Percentiles rank a stretch among this genome's conserved stretches.
Conservation (phyloP, 2,329 filamentous ascomycete species). For the Venturia nashicola region DNA sequence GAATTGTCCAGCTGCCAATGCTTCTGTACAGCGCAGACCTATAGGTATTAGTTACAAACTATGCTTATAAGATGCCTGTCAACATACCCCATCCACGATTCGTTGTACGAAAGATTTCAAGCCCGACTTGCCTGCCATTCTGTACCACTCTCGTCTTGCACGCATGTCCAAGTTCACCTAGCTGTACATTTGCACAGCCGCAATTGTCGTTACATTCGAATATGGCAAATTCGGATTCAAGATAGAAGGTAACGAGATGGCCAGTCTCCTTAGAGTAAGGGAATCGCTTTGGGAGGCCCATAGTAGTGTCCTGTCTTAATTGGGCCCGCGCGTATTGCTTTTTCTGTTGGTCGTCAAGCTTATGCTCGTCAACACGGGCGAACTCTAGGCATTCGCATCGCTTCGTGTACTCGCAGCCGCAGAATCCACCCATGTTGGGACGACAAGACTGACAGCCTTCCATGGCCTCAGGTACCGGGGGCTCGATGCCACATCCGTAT, state of each 20-base stretch:
- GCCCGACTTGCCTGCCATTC: constrained; percentile 53
- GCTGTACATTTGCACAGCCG: constrained; percentile 34
- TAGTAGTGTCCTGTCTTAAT: constrained; percentile 16
- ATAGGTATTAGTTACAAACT: background rate
- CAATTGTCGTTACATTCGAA: constrained; percentile 73
- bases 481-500: constrained; percentile 46
- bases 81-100: constrained; percentile 64
- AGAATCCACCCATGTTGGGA: constrained; percentile 37
- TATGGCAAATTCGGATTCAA: constrained; percentile 39
- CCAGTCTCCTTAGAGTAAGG: constrained; percentile 42
- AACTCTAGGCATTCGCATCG: constrained; percentile 58
- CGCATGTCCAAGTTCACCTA: constrained; percentile 20
- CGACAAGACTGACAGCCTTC: constrained; percentile 54
- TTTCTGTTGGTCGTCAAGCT: constrained; percentile 19
- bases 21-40: constrained; percentile 53
- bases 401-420: constrained; percentile 49
- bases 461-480: constrained; percentile 49
- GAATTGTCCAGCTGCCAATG: constrained; percentile 61
- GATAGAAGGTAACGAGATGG: constrained; percentile 29
- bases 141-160: constrained; percentile 72
- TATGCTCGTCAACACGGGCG: constrained; percentile 35
- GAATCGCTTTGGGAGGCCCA: constrained; percentile 38
- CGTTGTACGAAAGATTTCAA: constrained; percentile 65
- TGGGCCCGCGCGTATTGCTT: constrained; percentile 14
- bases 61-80: background rate